phyloP scores from a whole-genome alignment of 768 basidiomycete genomes.

The Epithele typhae region DNA sequence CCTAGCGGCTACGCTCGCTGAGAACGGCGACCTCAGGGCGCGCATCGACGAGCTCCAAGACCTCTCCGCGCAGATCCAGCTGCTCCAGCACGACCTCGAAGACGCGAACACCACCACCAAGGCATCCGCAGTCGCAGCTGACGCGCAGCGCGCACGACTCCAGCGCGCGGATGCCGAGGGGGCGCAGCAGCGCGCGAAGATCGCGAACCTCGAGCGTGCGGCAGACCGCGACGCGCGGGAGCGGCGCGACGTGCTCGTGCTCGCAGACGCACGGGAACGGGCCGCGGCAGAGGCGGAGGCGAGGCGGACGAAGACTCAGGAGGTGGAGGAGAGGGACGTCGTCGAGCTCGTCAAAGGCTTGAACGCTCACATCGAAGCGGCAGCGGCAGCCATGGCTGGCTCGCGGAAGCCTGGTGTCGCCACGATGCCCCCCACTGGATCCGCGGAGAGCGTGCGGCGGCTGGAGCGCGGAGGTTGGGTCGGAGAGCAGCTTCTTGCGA shows the following conservation, averaged over 20 bases:
- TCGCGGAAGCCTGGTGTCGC: conserved; percentile 3
- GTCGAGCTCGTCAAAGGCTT: conserved; percentile 40
- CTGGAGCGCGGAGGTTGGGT: neutral
- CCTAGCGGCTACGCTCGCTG: no score
- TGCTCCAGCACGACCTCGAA: no score
- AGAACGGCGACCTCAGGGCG: no score
- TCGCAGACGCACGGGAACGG: conserved; percentile 33
- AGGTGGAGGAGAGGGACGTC: conserved; percentile 42
- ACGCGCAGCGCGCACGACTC: neutral
- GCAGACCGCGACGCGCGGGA: neutral
- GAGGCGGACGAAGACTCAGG: conserved; percentile 41
- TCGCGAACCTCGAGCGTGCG: neutral
- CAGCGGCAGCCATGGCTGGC: conserved; percentile 36
- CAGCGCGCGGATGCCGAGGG: no score
- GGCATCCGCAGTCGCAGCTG: neutral
- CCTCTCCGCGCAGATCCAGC: no score
- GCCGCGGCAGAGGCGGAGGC: conserved; percentile 44
- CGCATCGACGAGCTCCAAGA: no score
- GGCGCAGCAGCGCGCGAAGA: no score
- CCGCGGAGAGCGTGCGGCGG: conserved; percentile 16
- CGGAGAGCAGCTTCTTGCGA: neutral
- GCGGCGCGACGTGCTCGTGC: conserved; percentile 7
- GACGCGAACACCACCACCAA: no score
- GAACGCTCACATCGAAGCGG: conserved; percentile 46
- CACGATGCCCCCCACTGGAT: conserved; percentile 41